Evolutionary conservation across 768 basidiomycete species (phyloP).

Genomic region (Calocera viscosa): DNA sequence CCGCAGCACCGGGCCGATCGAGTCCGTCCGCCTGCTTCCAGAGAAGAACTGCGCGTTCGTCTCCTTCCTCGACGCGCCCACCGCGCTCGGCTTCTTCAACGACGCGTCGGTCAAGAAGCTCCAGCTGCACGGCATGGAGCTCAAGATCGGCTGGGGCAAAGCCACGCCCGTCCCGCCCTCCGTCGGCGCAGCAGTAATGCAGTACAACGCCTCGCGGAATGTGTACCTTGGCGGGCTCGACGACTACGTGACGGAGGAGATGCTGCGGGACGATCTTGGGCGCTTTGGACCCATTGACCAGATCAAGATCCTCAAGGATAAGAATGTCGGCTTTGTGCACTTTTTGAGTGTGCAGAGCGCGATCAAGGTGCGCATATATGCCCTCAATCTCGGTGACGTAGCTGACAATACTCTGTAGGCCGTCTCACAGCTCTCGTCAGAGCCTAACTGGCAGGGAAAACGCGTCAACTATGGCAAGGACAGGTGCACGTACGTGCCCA

Average conservation of each 20-base stretch:
- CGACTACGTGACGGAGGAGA: conserved; percentile 80
- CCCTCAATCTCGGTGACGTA: not conserved
- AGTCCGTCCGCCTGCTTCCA: conserved; percentile 84
- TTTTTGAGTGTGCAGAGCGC: conserved; percentile 91
- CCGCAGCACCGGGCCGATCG: conserved; percentile 83
- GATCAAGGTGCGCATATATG: conserved; percentile 56
- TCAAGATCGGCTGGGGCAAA: conserved; percentile 99
- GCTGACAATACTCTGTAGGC: conserved; percentile 41
- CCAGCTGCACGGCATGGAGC: conserved; percentile 83
- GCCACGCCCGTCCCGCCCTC: conserved; percentile 76
- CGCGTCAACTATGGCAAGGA: conserved; percentile 98
- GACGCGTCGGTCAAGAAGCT: conserved; percentile 94
- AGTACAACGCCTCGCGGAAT: conserved; percentile 87
- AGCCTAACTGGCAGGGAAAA: conserved; percentile 88
- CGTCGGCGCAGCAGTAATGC: conserved; percentile 76
- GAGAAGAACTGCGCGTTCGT: conserved; percentile 98
- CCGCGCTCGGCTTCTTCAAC: conserved; percentile 92
- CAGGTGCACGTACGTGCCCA: conserved; percentile 94
- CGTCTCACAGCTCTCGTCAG: conserved; percentile 81
- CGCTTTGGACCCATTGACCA: conserved; percentile 95
- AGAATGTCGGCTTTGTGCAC: conserved; percentile 98
- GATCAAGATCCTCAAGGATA: conserved; percentile 98
- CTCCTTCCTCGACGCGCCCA: conserved; percentile 87
- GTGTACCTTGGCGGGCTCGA: conserved; percentile 94
- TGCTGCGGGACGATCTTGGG: conserved; percentile 78